Conservation (phyloP, 2,329 filamentous ascomycete genomes). For the Catunica adiposa region DNA sequence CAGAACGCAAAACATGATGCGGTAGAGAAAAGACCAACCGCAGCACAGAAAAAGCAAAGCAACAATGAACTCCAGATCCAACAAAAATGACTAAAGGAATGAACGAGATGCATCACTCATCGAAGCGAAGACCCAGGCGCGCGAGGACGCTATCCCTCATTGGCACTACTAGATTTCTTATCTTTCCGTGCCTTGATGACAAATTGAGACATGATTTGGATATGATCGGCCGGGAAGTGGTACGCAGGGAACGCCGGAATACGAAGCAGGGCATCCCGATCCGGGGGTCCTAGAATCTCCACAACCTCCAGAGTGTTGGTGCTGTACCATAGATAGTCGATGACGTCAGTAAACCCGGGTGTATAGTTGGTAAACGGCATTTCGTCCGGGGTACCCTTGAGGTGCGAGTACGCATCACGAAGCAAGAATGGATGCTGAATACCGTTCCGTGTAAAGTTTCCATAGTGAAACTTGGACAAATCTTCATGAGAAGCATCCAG, state of each 20-base stretch:
- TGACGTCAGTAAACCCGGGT: conserved; percentile 75
- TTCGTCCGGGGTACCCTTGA: conserved; percentile 68
- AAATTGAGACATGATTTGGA: conserved; percentile 80
- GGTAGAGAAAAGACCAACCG: background rate
- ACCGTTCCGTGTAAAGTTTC: conserved; percentile 79
- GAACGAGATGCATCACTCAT: background rate
- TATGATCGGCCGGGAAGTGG: conserved; percentile 86
- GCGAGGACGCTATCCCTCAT: conserved; percentile 24
- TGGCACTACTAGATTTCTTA: conserved; percentile 46
- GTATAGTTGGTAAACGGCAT: conserved; percentile 94
- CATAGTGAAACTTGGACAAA: conserved; percentile 67
- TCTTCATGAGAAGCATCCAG: conserved; percentile 67
- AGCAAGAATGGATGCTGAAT: conserved; percentile 91
- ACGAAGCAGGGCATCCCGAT: conserved; percentile 66
- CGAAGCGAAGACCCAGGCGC: background rate
- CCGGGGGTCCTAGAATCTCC: conserved; percentile 70
- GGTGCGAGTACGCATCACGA: conserved; percentile 72
- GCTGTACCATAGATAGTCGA: conserved; percentile 97
- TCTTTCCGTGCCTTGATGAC: conserved; percentile 78
- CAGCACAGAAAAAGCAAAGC: background rate
- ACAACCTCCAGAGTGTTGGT: conserved; percentile 76
- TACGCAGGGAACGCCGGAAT: conserved; percentile 88
- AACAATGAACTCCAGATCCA: background rate
- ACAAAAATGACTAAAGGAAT: background rate
- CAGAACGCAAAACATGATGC: background rate